These are phyloP conservation scores for Xylariomycetidae sp. DNA, from an alignment of 2,329 filamentous ascomycete genomes.

Conservation along the genomic window DNA sequence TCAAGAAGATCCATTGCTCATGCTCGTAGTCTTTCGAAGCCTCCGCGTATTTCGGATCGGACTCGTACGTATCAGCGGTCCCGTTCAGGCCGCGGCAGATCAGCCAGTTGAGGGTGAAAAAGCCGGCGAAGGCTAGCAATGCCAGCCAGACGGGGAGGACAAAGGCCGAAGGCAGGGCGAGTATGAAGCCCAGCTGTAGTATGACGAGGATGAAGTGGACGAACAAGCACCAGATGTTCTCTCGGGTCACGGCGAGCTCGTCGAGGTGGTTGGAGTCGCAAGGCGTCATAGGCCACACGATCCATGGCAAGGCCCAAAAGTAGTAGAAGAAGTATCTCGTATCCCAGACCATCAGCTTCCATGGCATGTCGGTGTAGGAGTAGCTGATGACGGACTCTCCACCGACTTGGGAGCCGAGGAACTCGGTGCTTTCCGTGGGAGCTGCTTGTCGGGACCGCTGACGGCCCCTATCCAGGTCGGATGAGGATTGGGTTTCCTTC, in stretches of 20 bases:
- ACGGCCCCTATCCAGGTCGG: conserved; percentile 4
- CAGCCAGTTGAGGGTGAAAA: conserved; percentile 43
- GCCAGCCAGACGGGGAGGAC: conserved; percentile 46
- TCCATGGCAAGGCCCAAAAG: conserved; percentile 50
- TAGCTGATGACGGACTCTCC: conserved; percentile 53
- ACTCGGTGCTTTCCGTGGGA: conserved; percentile 34
- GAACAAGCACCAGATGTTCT: conserved; percentile 51
- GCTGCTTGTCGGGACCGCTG: conserved; percentile 3
- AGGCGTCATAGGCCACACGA: conserved; percentile 53
- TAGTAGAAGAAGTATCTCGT: conserved; percentile 50
- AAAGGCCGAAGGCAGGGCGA: conserved; percentile 47
- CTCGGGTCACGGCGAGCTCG: conserved; percentile 54
- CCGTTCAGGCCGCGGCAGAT: conserved; percentile 51
- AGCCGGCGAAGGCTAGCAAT: conserved; percentile 31
- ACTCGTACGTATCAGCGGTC: conserved; percentile 40
- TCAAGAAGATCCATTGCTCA: conserved; percentile 77
- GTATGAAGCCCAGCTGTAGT: conserved; percentile 54
- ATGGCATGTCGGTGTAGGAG: conserved; percentile 52
- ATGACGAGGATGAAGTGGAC: conserved; percentile 54
- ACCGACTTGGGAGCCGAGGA: conserved; percentile 54
- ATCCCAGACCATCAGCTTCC: conserved; percentile 44
- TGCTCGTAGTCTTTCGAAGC: conserved; percentile 44
- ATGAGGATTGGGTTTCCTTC: conserved; percentile 1
- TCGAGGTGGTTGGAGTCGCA: conserved; percentile 49
- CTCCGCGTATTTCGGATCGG: conserved; percentile 47